Evolutionary conservation across 2,329 filamentous ascomycete genomes (phyloP), one percentile per base, ranked within the genome.

Genomic region (Sphaerulina vaccinii): DNA sequence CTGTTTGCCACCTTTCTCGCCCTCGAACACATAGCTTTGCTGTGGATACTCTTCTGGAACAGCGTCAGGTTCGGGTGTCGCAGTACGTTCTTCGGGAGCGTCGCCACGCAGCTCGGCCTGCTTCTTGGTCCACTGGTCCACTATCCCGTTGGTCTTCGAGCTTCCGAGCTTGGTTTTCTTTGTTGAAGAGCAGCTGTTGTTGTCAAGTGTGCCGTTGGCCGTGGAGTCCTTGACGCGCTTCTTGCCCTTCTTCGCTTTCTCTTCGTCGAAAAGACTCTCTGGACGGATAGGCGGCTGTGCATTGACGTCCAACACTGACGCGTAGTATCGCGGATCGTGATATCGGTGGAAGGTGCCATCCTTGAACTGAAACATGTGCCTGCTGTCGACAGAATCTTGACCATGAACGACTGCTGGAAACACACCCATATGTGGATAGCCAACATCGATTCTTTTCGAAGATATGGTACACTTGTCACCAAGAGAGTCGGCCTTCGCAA

Each of bases 341-440:
- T 63, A 63, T 21, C 56, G 49, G 33, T 56, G 55, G n/a, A 23
- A 36, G 11, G 21, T 44, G 24, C 59, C 62, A 15, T 49, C 42
- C 23, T 33, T 35, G 29, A 58, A 42, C 18, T 56, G 44, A 33
- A 65, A 55, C 10, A 38, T 45, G 46, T 52, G 58, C 45, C 49
- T 40, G 19, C 46, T 18, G 24, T 57, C 15, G 79, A 79, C 0
- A 79, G 74, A 4, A 18, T 33, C 22, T 16, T 48, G 45, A 15
- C 45, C 45, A 76, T 76, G 6, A 79, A 86, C 76, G 37, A 87
- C 85, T 0, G 87, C 88, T 10, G 91, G 81, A 63, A 95, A 93
- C 2, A 93, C 88, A 4, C 88, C 88, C n/a, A 87, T 82, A 59
- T 93, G 88, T 33, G 91, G 90, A 60, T 87, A 90, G 37, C 81